Evolutionary conservation across 2,329 filamentous ascomycete species (phyloP).

Genomic region (Huntiella savannae): DNA sequence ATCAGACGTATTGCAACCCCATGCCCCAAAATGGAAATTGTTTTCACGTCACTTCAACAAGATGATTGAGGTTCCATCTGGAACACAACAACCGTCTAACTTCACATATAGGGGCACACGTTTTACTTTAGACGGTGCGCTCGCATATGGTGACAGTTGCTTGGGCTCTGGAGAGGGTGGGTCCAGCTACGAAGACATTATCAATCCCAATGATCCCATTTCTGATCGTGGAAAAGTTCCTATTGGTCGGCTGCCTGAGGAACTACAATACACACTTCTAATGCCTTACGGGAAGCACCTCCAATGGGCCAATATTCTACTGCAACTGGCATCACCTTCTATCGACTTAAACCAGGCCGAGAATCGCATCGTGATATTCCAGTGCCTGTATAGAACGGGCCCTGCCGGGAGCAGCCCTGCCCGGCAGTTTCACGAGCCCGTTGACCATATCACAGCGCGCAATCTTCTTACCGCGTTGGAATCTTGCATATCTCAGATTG

Average conservation of each 20-base stretch:
- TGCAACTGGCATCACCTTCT: slow-evolving; percentile 26
- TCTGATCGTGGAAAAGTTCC: slow-evolving; percentile 30
- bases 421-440: slow-evolving; percentile 11
- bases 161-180: no score
- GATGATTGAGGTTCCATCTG: no score
- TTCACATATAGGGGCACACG: no score
- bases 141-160: no score
- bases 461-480: slow-evolving; percentile 17
- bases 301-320: slow-evolving; percentile 37
- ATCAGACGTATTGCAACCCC: slow-evolving; percentile 24
- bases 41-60: slow-evolving; percentile 16
- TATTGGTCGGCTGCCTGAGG: slow-evolving; percentile 26
- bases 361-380: slow-evolving; percentile 27
- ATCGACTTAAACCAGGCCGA: slow-evolving; percentile 32
- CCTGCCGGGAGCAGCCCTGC: slow-evolving; percentile 12
- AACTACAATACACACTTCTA: slow-evolving; percentile 32
- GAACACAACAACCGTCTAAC: no score
- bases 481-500: slow-evolving; percentile 18
- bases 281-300: slow-evolving; percentile 28
- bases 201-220: slow-evolving; percentile 33
- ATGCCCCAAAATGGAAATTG: slow-evolving; percentile 24
- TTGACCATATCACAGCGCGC: slow-evolving; percentile 18
- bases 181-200: not conserved
- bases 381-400: slow-evolving; percentile 30
- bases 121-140: no score